phyloP scores from a whole-genome alignment of 2,329 filamentous ascomycete species.

The Alternaria novae-zelandiae region DNA sequence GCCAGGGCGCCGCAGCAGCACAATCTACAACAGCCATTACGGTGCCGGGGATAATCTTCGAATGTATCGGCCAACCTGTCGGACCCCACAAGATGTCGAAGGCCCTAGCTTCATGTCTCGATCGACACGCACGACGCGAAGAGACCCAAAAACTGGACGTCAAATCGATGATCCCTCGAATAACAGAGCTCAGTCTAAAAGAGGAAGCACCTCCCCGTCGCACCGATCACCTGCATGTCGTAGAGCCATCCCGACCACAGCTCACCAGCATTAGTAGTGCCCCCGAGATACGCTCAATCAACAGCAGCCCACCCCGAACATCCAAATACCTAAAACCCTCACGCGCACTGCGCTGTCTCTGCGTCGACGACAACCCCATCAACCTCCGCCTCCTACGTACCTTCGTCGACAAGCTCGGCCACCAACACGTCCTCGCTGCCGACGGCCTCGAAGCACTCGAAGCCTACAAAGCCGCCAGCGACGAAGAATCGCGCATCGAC shows the following conservation, averaged over 20 bases:
- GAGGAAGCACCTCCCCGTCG: conserved; percentile 30
- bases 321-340: conserved; percentile 22
- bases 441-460: conserved; percentile 49
- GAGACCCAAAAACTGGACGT: conserved; percentile 15
- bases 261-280: conserved; percentile 40
- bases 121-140: conserved; percentile 34
- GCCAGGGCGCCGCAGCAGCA: conserved; percentile 43
- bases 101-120: conserved; percentile 42
- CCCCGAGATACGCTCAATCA: conserved; percentile 36
- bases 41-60: conserved; percentile 42
- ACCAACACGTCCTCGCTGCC: conserved; percentile 40
- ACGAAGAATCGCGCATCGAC: conserved; percentile 29
- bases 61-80: conserved; percentile 45
- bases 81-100: conserved; percentile 50
- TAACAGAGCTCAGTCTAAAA: conserved; percentile 35
- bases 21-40: conserved; percentile 45
- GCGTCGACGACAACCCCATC: conserved; percentile 51
- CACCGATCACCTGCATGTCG: conserved; percentile 7
- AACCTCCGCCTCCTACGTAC: conserved; percentile 47
- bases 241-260: conserved; percentile 29
- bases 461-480: conserved; percentile 29
- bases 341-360: conserved; percentile 39
- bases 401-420: conserved; percentile 45
- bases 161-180: conserved; percentile 19
- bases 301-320: conserved; percentile 22